Base-by-base conservation (phyloP, 2,329 filamentous ascomycete species). In the Stemphylium vesicarium region DNA sequence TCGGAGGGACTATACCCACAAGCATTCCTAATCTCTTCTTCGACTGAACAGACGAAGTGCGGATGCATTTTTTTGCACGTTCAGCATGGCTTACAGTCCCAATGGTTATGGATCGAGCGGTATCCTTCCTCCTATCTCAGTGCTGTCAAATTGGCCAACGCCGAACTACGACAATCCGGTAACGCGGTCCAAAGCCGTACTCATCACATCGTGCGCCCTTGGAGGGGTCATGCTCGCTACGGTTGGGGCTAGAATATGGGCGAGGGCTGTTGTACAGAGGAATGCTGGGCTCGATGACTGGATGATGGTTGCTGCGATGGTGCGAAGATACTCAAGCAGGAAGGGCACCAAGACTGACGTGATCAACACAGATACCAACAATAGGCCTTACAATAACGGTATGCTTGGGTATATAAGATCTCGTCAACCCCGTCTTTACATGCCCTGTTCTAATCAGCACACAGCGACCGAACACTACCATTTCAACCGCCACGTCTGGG, bases 401-500 rank as follows among this genome's bases (percentile, higher is more conserved):
- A 29, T 50, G 41, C 31, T 24, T 39, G 36, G 43, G 36, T 50
- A 33, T 3, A 15, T 31, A 47, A 7, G 12, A 4, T 11, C 1
- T 11, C 11, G 12, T 29, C 15, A 33, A 38, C 3, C 18, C 13
- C 12, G 13, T 8, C 15, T 2, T 12, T 3, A 0, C 24, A 53
- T 26, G 1, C n/a, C 13, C 2, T 29, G 9, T 29, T 29, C 50
- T 53, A 48, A 53, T 12, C 1, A 15, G 41, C 5, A 16, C 7
- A 11, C 15, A 50, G 51, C 39, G 12, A 54, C 45, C 15, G 51
- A 54, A 39, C 11, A 18, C 15, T 47, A 52, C 29, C 11, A 36
- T 11, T 55, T 54, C 33, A 56, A 62, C 36, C 54, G 52, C 22
- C 63, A 66, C 39, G 33, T 63, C 16, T 66, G 62, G 62, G 63